Percentiles rank a stretch among this genome's conserved stretches.
These are phyloP conservation scores for Pulveroboletus sp. DNA, from an alignment of 768 basidiomycete species.

Conservation along the genomic window DNA sequence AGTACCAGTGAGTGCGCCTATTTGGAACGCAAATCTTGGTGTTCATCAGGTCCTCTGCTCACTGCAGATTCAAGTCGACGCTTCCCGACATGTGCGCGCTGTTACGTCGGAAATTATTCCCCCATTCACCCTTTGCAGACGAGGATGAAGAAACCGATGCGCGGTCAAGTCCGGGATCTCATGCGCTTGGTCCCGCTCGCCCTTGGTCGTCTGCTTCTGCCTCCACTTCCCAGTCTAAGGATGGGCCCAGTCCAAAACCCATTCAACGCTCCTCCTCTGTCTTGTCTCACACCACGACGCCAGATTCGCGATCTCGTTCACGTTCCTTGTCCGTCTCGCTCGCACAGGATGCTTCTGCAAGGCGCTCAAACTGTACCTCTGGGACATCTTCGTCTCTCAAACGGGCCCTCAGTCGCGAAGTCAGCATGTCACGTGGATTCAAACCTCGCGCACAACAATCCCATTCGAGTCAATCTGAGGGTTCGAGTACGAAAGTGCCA, in stretches of 20 bases:
- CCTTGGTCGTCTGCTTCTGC: constrained; percentile 10
- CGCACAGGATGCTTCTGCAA: constrained; percentile 51
- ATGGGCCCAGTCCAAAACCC: constrained; percentile 3
- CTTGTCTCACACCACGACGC: constrained; percentile 11
- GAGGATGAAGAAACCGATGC: constrained; percentile 24
- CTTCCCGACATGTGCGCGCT: constrained; percentile 53
- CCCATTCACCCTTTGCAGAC: constrained; percentile 56
- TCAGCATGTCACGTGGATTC: constrained; percentile 74
- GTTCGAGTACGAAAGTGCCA: constrained; percentile 12
- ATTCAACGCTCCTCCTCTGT: constrained; percentile 25
- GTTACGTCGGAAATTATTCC: constrained; percentile 64
- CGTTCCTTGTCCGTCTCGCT: constrained; percentile 68
- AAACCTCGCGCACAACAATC: constrained; percentile 37
- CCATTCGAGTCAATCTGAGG: constrained; percentile 11
- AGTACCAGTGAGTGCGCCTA: constrained; percentile 46
- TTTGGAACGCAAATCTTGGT: not conserved
- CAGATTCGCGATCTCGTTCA: constrained; percentile 42
- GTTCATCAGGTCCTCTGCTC: not conserved
- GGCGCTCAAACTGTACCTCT: constrained; percentile 30
- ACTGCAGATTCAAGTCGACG: constrained; percentile 47
- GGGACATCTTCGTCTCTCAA: constrained; percentile 41
- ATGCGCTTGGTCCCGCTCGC: not conserved
- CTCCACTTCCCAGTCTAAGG: constrained; percentile 9
- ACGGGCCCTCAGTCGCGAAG: constrained; percentile 58
- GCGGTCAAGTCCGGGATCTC: constrained; percentile 11